phyloP scores from a whole-genome alignment of 257 asterid genomes.

The Plectranthus barbatus region DNA sequence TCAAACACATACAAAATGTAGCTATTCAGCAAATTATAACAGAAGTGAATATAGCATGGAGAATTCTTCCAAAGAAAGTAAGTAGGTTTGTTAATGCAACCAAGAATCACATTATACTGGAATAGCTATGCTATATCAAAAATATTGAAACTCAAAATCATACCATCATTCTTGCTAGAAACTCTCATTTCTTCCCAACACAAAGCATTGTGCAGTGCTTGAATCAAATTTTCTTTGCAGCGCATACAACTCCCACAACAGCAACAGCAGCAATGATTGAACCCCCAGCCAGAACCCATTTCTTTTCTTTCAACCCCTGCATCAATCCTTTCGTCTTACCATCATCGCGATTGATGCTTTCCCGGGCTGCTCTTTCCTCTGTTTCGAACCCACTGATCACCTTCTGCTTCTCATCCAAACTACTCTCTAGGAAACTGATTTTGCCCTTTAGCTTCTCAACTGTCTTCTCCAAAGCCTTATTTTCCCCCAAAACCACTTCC shows the following conservation, averaged over 20 bases:
- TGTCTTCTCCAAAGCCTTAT: conserved; percentile 29
- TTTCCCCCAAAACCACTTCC: conserved; percentile 21
- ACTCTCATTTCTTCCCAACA: conserved; percentile 17
- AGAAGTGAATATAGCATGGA: too few relatives aligned
- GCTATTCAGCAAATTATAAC: too few relatives aligned
- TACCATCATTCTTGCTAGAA: conserved; percentile 20
- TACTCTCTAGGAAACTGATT: conserved; percentile 28
- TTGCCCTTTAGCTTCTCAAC: conserved; percentile 35
- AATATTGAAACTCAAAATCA: conserved; percentile 49
- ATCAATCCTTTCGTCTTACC: conserved; percentile 24
- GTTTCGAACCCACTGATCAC: conserved; percentile 28
- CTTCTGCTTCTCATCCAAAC: conserved; percentile 49
- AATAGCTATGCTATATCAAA: too few relatives aligned
- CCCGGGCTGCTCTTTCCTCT: conserved; percentile 24
- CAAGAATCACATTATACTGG: too few relatives aligned
- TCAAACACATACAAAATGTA: too few relatives aligned
- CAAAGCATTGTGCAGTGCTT: background rate
- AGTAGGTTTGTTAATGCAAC: too few relatives aligned
- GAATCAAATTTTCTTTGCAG: too few relatives aligned
- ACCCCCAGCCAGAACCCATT: conserved; percentile 37
- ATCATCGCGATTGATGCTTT: conserved; percentile 12
- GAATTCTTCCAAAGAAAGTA: too few relatives aligned
- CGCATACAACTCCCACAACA: conserved; percentile 33
- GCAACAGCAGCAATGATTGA: conserved; percentile 41
- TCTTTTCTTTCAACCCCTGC: conserved; percentile 20